Base-by-base conservation (phyloP, 345 rosid genomes). In the Noccaea bulbosa region DNA sequence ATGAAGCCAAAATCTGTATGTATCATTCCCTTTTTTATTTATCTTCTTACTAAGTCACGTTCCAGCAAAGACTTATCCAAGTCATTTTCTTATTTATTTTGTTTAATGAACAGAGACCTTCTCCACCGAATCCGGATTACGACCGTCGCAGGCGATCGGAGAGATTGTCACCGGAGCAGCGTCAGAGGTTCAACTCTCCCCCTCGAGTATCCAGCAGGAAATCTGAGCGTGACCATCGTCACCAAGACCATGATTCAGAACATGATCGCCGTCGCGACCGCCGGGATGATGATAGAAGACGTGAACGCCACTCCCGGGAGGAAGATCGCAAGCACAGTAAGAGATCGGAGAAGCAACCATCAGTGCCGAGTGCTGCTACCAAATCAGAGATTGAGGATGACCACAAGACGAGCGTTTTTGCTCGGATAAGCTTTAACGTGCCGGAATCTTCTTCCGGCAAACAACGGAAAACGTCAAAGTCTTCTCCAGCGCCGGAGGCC, bases 391-490 rank as follows among this genome's bases (percentile, higher is more conserved):
- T 17, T 2, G 78, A 55, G 3, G 62, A 80, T 60, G 79, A 79
- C 62, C 71, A 67, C 0, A 93, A 93, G 69, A 62, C 79, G 0
- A 87, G 92, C 3, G 97, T 91, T 10, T 91, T 93, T 81, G 83
- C 94, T 48, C 93, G 96, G 73, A 91, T 93, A 34, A 84, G 93
- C 82, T 89, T 80, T 71, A 87, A 85, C 0, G 96, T 80, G 53
- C 84, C 58, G 62, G 94, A 83, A 56, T 0, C 66, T 2, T 32
- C 66, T 0, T n/a, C 81, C 7, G 51, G 71, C 30, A 94, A 91
- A 77, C 87, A 84, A 61, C 87, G 88, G 2, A 87, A 86, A 80
- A 37, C 78, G 4, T 84, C 90, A 0, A 76, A 85, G 45, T 83
- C 92, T 51, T 66, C 88, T 5, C 61, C 81, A 43, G 69, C 83